Conservation (phyloP, 768 basidiomycete species). For the Tulasnella sp. region DNA sequence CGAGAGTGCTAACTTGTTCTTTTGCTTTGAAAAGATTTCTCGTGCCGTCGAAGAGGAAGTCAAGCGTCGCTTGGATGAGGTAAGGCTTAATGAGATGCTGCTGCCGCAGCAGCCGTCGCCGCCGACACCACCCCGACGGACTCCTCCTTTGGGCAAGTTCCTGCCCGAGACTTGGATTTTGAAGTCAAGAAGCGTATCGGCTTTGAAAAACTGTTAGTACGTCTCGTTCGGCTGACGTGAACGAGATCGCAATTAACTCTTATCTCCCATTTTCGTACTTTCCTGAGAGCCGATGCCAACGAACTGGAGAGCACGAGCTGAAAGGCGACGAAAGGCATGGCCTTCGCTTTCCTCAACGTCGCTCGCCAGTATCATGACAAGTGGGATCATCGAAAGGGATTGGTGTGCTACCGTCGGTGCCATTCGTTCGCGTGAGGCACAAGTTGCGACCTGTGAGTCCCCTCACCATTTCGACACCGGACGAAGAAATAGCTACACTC, state of each 20-base stretch:
- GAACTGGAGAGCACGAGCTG: slow-evolving; percentile 56
- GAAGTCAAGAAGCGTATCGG: slow-evolving; percentile 53
- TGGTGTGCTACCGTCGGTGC: slow-evolving; percentile 77
- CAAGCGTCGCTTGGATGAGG: slow-evolving; percentile 43
- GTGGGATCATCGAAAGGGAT: slow-evolving; percentile 65
- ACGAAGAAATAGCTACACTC: too few species aligned
- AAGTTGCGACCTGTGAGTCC: too few species aligned
- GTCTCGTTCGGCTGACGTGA: slow-evolving; percentile 23
- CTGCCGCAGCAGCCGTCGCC: too few species aligned
- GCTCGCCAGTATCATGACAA: slow-evolving; percentile 78
- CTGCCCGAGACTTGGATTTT: slow-evolving; percentile 55
- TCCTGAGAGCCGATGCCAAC: slow-evolving; percentile 46
- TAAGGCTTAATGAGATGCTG: slow-evolving; percentile 18
- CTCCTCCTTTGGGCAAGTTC: slow-evolving; percentile 51
- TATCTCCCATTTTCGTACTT: slow-evolving; percentile 34
- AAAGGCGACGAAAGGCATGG: slow-evolving; percentile 68
- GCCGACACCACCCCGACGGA: too few species aligned
- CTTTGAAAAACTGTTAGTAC: slow-evolving; percentile 63
- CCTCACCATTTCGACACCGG: too few species aligned
- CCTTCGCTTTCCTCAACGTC: slow-evolving; percentile 74
- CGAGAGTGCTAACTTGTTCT: background rate
- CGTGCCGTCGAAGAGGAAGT: slow-evolving; percentile 66
- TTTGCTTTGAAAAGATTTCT: slow-evolving; percentile 47
- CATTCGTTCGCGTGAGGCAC: slow-evolving; percentile 73
- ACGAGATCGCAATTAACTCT: background rate